Conservation (phyloP, 1,284 basidiomycete species). For the Fomitopsis betulina region DNA sequence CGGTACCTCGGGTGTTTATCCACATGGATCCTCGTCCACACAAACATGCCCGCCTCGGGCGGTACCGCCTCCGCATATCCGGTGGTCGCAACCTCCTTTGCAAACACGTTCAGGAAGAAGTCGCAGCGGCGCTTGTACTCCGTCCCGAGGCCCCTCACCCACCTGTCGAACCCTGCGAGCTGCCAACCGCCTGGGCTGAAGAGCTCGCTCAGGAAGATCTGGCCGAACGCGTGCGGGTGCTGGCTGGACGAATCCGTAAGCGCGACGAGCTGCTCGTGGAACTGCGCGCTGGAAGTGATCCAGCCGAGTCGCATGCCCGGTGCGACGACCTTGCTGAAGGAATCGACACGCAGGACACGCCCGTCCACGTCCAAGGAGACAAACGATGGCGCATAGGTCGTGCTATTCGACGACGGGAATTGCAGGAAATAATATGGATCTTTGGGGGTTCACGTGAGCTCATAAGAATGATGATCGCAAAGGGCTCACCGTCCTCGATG, state of each 20-base stretch:
- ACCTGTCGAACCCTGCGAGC: slow-evolving; percentile 36
- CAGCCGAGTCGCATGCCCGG: slow-evolving; percentile 44
- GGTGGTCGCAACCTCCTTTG: slow-evolving; percentile 28
- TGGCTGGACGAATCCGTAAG: slow-evolving; percentile 39
- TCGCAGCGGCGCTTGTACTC: slow-evolving; percentile 42
- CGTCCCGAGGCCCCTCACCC: slow-evolving; percentile 35
- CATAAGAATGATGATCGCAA: neutral
- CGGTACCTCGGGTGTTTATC: slow-evolving; percentile 31
- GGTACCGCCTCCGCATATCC: slow-evolving; percentile 28
- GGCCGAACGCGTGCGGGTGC: slow-evolving; percentile 40
- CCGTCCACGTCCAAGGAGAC: slow-evolving; percentile 42
- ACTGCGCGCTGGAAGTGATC: slow-evolving; percentile 36
- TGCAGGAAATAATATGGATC: slow-evolving; percentile 37
- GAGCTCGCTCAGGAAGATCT: slow-evolving; percentile 39
- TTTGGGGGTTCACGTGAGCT: slow-evolving; percentile 1
- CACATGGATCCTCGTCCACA: slow-evolving; percentile 35
- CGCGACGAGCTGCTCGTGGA: slow-evolving; percentile 32
- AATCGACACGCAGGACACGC: slow-evolving; percentile 41
- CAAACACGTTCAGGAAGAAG: slow-evolving; percentile 34
- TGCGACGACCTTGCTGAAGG: slow-evolving; percentile 38
- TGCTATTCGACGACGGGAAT: slow-evolving; percentile 17
- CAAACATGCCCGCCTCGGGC: slow-evolving; percentile 44
- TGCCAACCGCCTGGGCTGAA: slow-evolving; percentile 36
- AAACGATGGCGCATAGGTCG: slow-evolving; percentile 28
- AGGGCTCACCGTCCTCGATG: slow-evolving; percentile 31